Percentiles rank a stretch among this genome's conserved stretches.
Evolutionary conservation across 345 rosid genomes (phyloP).

Genomic region (Rhodamnia argentea): DNA sequence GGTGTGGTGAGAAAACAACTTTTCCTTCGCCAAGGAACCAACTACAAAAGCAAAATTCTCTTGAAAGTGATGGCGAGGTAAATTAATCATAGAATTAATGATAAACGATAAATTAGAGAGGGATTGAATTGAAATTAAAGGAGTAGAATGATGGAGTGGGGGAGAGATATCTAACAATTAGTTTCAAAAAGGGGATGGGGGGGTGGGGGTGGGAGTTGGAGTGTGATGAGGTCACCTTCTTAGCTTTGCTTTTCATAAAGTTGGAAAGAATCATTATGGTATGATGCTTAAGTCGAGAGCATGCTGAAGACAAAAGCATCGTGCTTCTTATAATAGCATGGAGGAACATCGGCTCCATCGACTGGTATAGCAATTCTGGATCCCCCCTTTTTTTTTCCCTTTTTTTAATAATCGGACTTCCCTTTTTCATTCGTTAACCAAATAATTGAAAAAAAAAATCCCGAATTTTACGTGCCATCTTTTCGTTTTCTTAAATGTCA

Average conservation of each 20-base stretch:
- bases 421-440: not conserved
- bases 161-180: not conserved
- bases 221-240: slow-evolving; percentile 23
- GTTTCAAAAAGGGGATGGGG: not conserved
- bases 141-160: not conserved
- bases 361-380: not conserved
- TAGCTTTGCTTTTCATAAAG: slow-evolving; percentile 8
- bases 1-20: slow-evolving; percentile 3
- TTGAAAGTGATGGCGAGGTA: not conserved
- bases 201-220: not conserved
- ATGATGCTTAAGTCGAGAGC: slow-evolving; percentile 23
- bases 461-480: not conserved
- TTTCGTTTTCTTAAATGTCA: not conserved
- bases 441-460: not conserved
- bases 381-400: not conserved
- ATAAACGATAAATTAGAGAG: not conserved
- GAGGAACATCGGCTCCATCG: not conserved
- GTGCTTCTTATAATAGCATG: not conserved
- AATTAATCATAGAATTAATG: not conserved
- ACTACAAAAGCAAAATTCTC: not conserved
- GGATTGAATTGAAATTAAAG: not conserved
- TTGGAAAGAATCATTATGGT: slow-evolving; percentile 26
- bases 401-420: not conserved
- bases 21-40: slow-evolving; percentile 30
- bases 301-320: slow-evolving; percentile 22